Conservation (phyloP, 2,329 filamentous ascomycete genomes). For the Raffaelea albimanens region DNA sequence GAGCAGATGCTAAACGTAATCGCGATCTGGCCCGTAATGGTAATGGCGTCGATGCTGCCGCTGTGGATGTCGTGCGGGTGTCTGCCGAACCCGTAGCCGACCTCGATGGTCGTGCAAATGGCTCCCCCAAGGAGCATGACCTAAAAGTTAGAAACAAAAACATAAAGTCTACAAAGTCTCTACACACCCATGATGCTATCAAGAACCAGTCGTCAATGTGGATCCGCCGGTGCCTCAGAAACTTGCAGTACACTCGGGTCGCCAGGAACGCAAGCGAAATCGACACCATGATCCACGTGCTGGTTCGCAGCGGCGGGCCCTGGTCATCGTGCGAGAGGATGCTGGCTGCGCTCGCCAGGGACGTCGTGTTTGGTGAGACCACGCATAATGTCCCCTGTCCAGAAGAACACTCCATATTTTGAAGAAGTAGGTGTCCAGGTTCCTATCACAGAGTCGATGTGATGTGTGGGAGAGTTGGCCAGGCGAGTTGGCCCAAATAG, state of each 20-base stretch:
- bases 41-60: neutral
- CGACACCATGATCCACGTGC: constrained; percentile 12
- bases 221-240: constrained; percentile 12
- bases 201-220: constrained; percentile 18
- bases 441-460: no score
- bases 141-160: no score
- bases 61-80: neutral
- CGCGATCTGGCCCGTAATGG: constrained; percentile 10
- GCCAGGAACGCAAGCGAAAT: constrained; percentile 15
- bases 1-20: constrained; percentile 20
- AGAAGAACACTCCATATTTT: no score
- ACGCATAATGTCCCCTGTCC: no score
- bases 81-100: constrained; percentile 3
- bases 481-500: no score
- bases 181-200: constrained; percentile 16
- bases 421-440: no score
- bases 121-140: neutral
- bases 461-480: no score
- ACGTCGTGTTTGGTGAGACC: neutral
- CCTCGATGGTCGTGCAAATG: constrained; percentile 1
- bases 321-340: constrained; percentile 6
- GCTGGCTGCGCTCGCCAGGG: neutral
- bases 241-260: constrained; percentile 19
- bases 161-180: no score
- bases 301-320: constrained; percentile 13